Conservation (phyloP, 2,329 filamentous ascomycete species). For the Aspergillus sp. region DNA sequence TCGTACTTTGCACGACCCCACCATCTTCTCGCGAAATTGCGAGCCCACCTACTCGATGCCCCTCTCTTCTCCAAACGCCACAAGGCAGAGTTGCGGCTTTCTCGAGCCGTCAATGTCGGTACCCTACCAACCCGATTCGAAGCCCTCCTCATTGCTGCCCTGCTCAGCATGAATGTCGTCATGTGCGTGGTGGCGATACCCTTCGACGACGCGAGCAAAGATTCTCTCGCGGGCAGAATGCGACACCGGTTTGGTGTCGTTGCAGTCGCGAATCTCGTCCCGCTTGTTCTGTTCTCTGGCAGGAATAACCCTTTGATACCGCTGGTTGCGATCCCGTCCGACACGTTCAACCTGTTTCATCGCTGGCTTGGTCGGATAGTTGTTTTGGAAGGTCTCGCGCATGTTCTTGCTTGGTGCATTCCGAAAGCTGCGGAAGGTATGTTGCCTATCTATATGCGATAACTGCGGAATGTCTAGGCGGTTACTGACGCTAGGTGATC, state of each 20-base stretch:
- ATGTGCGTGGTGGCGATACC: conserved; percentile 55
- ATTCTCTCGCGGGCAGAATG: conserved; percentile 39
- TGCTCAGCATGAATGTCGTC: conserved; percentile 51
- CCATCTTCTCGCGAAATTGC: conserved; percentile 65
- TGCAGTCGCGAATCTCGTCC: conserved; percentile 49
- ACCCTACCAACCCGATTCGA: conserved; percentile 53
- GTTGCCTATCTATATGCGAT: not conserved
- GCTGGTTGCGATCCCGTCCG: conserved; percentile 32
- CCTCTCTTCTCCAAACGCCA: conserved; percentile 49
- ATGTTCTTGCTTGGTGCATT: conserved; percentile 74
- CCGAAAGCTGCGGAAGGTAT: conserved; percentile 60
- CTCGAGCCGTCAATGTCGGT: conserved; percentile 49
- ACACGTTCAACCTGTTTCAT: conserved; percentile 64
- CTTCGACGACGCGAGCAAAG: conserved; percentile 39
- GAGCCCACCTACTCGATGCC: conserved; percentile 65
- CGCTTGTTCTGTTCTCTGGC: conserved; percentile 46
- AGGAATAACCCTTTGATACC: conserved; percentile 45
- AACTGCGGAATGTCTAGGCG: not conserved
- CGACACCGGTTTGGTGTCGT: conserved; percentile 49
- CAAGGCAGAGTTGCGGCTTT: conserved; percentile 50
- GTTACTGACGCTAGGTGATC: conserved; percentile 46
- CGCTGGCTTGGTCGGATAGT: conserved; percentile 78
- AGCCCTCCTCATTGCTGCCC: conserved; percentile 43
- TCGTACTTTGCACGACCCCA: conserved; percentile 71
- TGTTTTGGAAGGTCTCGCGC: conserved; percentile 68